Evolutionary conservation across 345 rosid genomes (phyloP), one percentile per base, ranked within the genome.

Genomic region (Capsella bursapastoris): DNA sequence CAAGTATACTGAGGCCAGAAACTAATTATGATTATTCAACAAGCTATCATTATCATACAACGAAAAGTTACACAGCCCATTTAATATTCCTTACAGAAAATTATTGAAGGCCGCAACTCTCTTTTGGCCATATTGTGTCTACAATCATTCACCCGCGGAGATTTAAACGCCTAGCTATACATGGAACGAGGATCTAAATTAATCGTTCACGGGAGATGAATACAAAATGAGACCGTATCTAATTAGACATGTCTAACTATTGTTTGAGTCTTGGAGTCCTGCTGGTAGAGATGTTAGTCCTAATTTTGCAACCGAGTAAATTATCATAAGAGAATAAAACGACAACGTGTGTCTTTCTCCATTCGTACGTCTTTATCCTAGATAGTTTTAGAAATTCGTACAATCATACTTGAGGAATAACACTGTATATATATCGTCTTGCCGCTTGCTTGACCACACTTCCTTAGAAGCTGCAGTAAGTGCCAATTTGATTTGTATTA

Each of bases 41-140:
- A 52, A 37, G 29, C 60, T 52, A 14, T 25, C 25, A 67, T 52
- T 37, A 25, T 8, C 50, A 38, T 13, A 48, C 16, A 64, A 67
- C 15, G 13, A 40, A 52, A 28, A 22, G 25, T 22, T 61, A 67
- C 60, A 25, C 18, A 66, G 50, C 0, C 22, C 35, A 22, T 22
- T 22, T 22, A 22, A 22, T 22, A 51, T 34, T 35, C 47, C 58
- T 28, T 34, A 34, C 25, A 22, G 25, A 1, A 22, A 22, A 22
- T 22, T 22, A 22, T 22, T 16, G 3, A 48, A 40, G 45, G 38
- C 10, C 5, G 13, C 6, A 37, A 22, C 16, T 25, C 10, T 22
- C 27, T 7, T 8, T 55, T 53, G 62, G 28, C 16, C 3, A 40
- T 40, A 41, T 68, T 22, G 25, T 5, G 71, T 60, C 16, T 15